Percentiles rank a stretch among this genome's conserved stretches.
Evolutionary conservation across 805 yeast genomes (phyloP).

Genomic region (Isabelozyma rhagii): DNA sequence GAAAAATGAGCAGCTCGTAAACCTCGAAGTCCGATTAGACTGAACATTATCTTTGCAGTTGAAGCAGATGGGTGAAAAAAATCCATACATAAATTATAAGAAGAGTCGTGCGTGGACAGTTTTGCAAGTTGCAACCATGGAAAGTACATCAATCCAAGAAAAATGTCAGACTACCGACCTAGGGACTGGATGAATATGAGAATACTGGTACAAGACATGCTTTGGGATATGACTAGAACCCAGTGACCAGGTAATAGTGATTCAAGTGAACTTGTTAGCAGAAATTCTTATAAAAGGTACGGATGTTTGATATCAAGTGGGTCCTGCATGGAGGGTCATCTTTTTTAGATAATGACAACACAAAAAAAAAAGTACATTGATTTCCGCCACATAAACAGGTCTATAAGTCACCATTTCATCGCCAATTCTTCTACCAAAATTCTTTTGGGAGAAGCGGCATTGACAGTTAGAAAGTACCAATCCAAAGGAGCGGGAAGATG

Average conservation of each 20-base stretch:
- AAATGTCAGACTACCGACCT: neutral
- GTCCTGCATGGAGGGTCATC: neutral
- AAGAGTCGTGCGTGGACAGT: neutral
- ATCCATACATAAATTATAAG: neutral
- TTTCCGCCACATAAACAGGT: too few species aligned
- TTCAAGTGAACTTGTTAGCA: too few species aligned
- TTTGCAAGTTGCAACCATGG: neutral
- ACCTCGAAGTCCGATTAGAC: neutral
- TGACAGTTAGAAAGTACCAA: neutral
- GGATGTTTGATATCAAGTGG: neutral
- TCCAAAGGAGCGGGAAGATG: slow-evolving; percentile 39
- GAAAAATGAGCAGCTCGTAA: neutral
- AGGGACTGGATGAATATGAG: too few species aligned
- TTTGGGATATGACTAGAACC: too few species aligned
- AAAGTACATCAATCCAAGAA: neutral
- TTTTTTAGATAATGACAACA: neutral
- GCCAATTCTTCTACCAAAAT: neutral
- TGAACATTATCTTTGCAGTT: neutral
- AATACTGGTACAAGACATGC: too few species aligned
- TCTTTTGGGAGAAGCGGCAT: neutral
- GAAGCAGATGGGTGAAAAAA: neutral
- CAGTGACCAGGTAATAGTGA: too few species aligned
- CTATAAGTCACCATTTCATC: neutral
- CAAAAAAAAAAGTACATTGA: neutral
- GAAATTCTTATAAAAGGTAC: neutral